Evolutionary conservation across 2,329 filamentous ascomycete species (phyloP).

Genomic region (Beauveria caledonica): DNA sequence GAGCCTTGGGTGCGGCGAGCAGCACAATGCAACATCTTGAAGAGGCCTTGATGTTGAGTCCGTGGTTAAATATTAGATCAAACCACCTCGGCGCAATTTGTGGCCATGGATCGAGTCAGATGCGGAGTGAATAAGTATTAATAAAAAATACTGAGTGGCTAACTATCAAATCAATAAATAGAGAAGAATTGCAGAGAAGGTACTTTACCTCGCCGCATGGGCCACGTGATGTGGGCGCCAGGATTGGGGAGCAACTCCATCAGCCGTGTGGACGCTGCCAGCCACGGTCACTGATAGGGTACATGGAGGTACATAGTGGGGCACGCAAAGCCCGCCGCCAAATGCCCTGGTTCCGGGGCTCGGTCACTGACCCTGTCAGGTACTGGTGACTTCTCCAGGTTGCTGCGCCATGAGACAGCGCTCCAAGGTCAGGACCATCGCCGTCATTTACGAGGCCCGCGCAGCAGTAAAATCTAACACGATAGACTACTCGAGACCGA

Average conservation of each 20-base stretch:
- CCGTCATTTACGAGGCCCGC: slow-evolving; percentile 3
- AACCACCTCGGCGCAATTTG: neutral
- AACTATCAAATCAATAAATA: neutral
- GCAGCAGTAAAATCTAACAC: neutral
- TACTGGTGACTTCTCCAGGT: slow-evolving; percentile 10
- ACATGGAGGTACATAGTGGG: slow-evolving; percentile 8
- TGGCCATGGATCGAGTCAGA: too few relatives aligned
- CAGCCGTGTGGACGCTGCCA: neutral
- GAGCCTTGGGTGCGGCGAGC: neutral
- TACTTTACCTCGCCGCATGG: neutral
- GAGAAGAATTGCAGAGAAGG: neutral
- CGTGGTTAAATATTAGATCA: neutral
- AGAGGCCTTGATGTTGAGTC: too few relatives aligned
- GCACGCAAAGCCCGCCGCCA: neutral
- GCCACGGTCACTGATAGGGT: neutral
- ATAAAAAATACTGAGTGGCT: too few relatives aligned
- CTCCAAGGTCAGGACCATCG: slow-evolving; percentile 8
- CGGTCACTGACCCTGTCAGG: neutral
- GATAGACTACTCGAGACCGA: neutral
- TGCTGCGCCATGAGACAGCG: slow-evolving; percentile 5
- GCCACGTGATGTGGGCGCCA: slow-evolving; percentile 5
- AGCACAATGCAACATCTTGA: too few relatives aligned
- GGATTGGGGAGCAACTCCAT: neutral
- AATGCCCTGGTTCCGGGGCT: slow-evolving; percentile 7
- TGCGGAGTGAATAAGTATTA: too few relatives aligned